phyloP scores from a whole-genome alignment of 257 asterid species.

The Plantago major region DNA sequence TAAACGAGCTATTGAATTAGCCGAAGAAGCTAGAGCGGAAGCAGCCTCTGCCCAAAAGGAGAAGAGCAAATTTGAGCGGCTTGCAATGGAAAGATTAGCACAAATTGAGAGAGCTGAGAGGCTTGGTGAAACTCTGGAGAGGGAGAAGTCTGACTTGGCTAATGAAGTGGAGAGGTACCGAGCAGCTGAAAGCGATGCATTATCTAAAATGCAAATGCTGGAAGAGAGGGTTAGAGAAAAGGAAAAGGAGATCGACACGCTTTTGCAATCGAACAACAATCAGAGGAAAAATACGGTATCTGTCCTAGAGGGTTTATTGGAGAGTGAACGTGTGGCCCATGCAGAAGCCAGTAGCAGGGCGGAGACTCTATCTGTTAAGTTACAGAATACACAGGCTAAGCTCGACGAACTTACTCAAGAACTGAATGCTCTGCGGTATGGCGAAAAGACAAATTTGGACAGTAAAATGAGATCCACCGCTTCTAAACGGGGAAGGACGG shows the following conservation, averaged over 20 bases:
- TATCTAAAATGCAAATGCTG: constrained; percentile 45
- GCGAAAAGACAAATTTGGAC: constrained; percentile 61
- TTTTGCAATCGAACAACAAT: constrained; percentile 61
- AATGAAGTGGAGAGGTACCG: constrained; percentile 47
- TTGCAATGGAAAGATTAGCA: constrained; percentile 80
- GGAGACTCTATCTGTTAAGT: constrained; percentile 76
- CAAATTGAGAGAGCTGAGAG: constrained; percentile 79
- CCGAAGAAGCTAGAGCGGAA: constrained; percentile 88
- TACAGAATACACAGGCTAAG: constrained; percentile 78
- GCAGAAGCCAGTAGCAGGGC: constrained; percentile 86
- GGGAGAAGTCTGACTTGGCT: constrained; percentile 55
- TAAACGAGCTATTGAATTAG: constrained; percentile 77
- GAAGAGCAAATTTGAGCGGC: constrained; percentile 57
- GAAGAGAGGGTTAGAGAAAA: constrained; percentile 72
- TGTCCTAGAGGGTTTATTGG: constrained; percentile 69
- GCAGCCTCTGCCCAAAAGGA: constrained; percentile 86
- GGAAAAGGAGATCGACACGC: constrained; percentile 73
- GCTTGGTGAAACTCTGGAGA: constrained; percentile 58
- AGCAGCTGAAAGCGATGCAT: constrained; percentile 76
- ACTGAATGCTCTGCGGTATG: constrained; percentile 52
- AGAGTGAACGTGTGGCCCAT: constrained; percentile 75
- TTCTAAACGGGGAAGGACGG: constrained; percentile 78
- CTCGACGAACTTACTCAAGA: constrained; percentile 74
- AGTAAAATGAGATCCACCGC: constrained; percentile 38
- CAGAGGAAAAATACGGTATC: constrained; percentile 68